A percentile compares a stretch with the other conserved stretches of the same genome.
Evolutionary conservation across 176 grass and related monocot species (phyloP).

Genomic region (Elymus sibiricus): DNA sequence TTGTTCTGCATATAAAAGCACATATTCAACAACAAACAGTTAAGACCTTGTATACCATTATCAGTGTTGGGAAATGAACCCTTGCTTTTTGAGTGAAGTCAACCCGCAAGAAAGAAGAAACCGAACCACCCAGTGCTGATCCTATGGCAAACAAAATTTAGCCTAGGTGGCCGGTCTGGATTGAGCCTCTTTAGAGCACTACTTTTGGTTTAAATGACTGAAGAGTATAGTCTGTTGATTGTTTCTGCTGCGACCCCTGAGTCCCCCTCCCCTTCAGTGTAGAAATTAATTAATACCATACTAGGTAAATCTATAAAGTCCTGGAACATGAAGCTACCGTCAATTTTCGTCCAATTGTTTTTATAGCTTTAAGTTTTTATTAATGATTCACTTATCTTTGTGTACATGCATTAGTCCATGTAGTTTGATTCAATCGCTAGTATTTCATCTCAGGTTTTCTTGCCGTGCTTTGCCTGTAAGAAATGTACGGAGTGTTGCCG

Average conservation of each 20-base stretch:
- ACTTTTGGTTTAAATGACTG: not conserved
- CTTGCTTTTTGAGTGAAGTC: slow-evolving; percentile 38
- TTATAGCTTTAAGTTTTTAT: not conserved
- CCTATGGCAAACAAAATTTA: no score
- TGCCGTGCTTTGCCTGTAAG: no score
- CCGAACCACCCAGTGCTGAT: not conserved
- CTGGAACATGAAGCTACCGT: no score
- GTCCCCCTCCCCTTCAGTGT: not conserved
- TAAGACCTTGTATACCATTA: not conserved
- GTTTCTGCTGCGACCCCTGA: no score
- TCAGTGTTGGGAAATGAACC: not conserved
- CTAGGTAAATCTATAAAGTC: no score
- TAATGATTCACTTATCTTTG: no score
- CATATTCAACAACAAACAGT: not conserved
- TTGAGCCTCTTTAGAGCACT: not conserved
- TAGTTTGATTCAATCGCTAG: no score
- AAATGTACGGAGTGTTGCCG: not conserved
- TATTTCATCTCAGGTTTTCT: no score
- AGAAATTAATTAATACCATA: no score
- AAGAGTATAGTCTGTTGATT: not conserved
- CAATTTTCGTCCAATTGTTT: no score
- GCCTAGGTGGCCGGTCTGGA: no score
- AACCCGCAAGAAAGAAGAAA: not conserved
- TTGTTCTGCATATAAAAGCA: slow-evolving; percentile 20
- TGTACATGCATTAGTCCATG: no score